Percentiles rank a stretch among this genome's conserved stretches.
These are phyloP conservation scores for Brassica cretica DNA, from an alignment of 345 rosid species.

Conservation along the genomic window DNA sequence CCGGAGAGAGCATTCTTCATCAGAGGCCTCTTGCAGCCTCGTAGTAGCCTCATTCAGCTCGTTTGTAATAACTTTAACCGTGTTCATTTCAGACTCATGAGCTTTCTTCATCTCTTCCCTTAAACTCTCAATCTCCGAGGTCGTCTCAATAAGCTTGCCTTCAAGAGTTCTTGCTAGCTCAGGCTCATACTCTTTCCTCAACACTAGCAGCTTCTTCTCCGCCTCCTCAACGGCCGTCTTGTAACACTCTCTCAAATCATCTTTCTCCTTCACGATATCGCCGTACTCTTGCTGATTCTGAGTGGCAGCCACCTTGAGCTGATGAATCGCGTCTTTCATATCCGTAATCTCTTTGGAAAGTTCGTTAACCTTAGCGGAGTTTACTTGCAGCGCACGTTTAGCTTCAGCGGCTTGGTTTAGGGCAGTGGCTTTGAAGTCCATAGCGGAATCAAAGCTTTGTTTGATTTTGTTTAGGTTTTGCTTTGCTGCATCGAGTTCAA, in stretches of 20 bases:
- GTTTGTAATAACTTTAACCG: constrained; percentile 49
- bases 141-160: constrained; percentile 49
- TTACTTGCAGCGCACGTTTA: constrained; percentile 41
- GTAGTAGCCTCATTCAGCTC: constrained; percentile 76
- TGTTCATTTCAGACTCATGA: constrained; percentile 52
- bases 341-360: constrained; percentile 59
- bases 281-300: constrained; percentile 51
- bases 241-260: constrained; percentile 43
- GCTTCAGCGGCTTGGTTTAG: constrained; percentile 79
- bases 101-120: constrained; percentile 65
- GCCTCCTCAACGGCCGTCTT: constrained; percentile 51
- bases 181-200: constrained; percentile 56
- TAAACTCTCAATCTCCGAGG: constrained; percentile 61
- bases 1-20: constrained; percentile 61
- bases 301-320: constrained; percentile 52
- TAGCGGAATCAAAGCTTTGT: constrained; percentile 72
- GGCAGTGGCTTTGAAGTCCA: constrained; percentile 60
- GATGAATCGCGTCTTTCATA: constrained; percentile 59
- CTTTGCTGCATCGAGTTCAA: constrained; percentile 61
- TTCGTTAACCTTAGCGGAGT: constrained; percentile 48
- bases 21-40: constrained; percentile 58
- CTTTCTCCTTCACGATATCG: constrained; percentile 49
- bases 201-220: constrained; percentile 41
- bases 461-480: constrained; percentile 66
- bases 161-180: constrained; percentile 53